Conservation (phyloP, 2,329 filamentous ascomycete genomes). For the Cladosporium sp. region DNA sequence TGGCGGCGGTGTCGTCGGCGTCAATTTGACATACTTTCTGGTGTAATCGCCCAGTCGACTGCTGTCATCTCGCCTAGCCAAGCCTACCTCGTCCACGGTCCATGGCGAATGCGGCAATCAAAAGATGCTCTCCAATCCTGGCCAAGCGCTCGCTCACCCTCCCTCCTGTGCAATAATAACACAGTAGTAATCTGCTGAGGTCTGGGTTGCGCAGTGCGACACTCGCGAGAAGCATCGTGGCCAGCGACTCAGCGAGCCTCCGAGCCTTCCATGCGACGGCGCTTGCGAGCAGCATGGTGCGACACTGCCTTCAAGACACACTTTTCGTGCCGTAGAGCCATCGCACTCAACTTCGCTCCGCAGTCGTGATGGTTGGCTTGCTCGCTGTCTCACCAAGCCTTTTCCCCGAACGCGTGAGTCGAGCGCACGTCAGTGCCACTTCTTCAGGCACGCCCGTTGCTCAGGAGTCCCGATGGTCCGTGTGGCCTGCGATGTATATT, state of each 20-base stretch:
- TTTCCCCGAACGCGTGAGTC: slow-evolving; percentile 15
- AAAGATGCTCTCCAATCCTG: slow-evolving; percentile 5
- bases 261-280: background rate
- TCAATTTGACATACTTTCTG: slow-evolving; percentile 8
- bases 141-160: background rate
- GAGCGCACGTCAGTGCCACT: slow-evolving; percentile 6
- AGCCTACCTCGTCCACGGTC: background rate
- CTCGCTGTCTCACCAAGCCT: slow-evolving; percentile 10
- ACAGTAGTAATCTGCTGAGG: background rate
- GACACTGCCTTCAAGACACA: slow-evolving; percentile 9
- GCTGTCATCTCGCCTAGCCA: slow-evolving; percentile 16
- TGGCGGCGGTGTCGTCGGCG: background rate
- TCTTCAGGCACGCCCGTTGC: slow-evolving; percentile 5
- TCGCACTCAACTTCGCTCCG: background rate
- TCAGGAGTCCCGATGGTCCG: slow-evolving; percentile 11
- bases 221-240: background rate
- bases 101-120: slow-evolving; percentile 6
- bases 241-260: background rate
- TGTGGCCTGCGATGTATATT: slow-evolving; percentile 7
- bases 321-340: background rate
- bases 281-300: slow-evolving; percentile 1
- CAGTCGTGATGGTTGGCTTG: slow-evolving; percentile 3
- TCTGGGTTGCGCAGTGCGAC: background rate
- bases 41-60: background rate
- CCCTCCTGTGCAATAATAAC: background rate